Evolutionary conservation across 192 early-diverging fungal species (phyloP).

Genomic region (Phycomyces blakesleeanus): DNA sequence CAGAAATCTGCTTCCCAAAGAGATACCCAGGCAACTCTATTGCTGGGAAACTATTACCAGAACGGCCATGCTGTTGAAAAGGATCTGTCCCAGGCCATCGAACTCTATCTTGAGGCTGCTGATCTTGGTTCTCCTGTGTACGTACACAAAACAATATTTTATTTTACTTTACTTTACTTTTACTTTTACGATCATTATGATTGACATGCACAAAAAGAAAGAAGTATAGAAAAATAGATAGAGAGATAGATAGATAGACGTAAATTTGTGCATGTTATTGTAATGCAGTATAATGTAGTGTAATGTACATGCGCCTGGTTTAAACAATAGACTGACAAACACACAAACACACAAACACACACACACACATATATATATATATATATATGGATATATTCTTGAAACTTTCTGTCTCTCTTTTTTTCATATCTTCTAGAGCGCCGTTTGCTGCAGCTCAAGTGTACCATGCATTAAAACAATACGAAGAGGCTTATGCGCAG

Average conservation of each 20-base stretch:
- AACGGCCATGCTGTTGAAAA: slow-evolving; percentile 36
- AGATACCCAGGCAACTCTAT: slow-evolving; percentile 29
- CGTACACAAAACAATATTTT: too few species aligned
- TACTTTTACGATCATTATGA: too few species aligned
- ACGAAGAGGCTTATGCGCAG: slow-evolving; percentile 26
- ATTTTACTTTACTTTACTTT: too few species aligned
- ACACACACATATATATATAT: too few species aligned
- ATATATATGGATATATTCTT: background rate
- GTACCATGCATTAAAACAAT: slow-evolving; percentile 24
- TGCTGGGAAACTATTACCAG: slow-evolving; percentile 39
- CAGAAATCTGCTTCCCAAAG: slow-evolving; percentile 34
- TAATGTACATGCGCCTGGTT: too few species aligned
- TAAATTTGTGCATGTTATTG: too few species aligned
- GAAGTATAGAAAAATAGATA: too few species aligned
- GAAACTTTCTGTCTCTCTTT: slow-evolving; percentile 3
- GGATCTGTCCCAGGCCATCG: slow-evolving; percentile 26
- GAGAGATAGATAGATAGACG: too few species aligned
- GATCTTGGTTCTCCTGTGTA: slow-evolving; percentile 25
- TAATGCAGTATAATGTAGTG: too few species aligned
- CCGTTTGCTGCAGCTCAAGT: slow-evolving; percentile 29
- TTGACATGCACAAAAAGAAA: too few species aligned
- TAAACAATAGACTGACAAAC: too few species aligned
- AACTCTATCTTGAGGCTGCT: slow-evolving; percentile 26
- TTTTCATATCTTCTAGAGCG: slow-evolving; percentile 19
- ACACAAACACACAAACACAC: too few species aligned